These are phyloP conservation scores for Rhizopogon salebrosus DNA, from an alignment of 768 basidiomycete genomes.

Conservation along the genomic window DNA sequence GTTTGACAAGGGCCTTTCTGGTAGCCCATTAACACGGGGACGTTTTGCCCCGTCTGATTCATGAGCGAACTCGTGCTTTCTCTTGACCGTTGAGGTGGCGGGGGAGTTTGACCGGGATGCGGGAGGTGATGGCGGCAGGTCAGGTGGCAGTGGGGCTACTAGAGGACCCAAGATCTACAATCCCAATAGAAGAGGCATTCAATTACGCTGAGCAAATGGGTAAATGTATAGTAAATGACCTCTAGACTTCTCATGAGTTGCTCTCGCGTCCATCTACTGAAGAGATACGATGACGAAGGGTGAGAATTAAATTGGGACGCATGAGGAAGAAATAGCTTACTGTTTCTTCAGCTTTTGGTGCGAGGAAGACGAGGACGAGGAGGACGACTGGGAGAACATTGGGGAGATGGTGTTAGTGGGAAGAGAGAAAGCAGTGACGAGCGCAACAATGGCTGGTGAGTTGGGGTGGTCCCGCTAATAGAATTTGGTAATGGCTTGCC, in stretches of 20 bases:
- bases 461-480: constrained; percentile 25
- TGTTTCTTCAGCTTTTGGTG: constrained; percentile 26
- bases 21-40: constrained; percentile 21
- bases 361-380: constrained; percentile 22
- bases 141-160: constrained; percentile 36
- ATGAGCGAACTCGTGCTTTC: constrained; percentile 27
- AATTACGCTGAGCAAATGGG: constrained; percentile 3
- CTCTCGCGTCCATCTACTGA: constrained; percentile 29
- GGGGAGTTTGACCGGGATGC: constrained; percentile 40
- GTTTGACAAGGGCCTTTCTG: constrained; percentile 23
- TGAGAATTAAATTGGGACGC: constrained; percentile 5
- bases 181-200: neutral
- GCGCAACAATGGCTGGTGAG: constrained; percentile 38
- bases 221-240: constrained; percentile 20
- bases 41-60: constrained; percentile 27
- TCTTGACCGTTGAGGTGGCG: constrained; percentile 29
- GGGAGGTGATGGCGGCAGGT: constrained; percentile 42
- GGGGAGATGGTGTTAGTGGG: constrained; percentile 32
- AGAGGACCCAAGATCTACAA: constrained; percentile 37
- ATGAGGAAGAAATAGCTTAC: constrained; percentile 19
- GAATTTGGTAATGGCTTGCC: constrained; percentile 33
- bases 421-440: constrained; percentile 34
- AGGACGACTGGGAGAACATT: constrained; percentile 26
- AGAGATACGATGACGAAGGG: constrained; percentile 22
- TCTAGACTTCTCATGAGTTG: constrained; percentile 37